Conservation (phyloP, 202 grass and related monocot genomes). For the Brachypodium distachyon region DNA sequence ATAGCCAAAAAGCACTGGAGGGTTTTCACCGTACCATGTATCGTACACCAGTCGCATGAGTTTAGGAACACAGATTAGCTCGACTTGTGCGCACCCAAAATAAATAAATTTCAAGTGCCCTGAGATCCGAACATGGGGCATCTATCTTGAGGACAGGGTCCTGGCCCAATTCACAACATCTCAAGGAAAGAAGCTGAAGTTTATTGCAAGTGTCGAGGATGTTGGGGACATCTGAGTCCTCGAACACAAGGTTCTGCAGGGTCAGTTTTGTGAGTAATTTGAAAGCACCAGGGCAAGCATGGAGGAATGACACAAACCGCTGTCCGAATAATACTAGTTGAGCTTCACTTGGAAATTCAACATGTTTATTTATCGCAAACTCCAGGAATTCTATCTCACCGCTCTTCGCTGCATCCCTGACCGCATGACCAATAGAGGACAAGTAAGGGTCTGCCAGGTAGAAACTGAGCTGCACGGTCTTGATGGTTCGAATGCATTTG, state of each 20-base stretch:
- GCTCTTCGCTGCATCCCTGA: no score
- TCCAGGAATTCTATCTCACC: no score
- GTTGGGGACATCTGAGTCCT: not conserved
- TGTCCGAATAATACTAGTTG: no score
- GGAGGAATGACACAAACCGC: no score
- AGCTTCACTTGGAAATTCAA: no score
- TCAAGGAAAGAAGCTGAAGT: not conserved
- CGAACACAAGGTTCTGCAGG: not conserved
- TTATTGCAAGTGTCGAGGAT: not conserved
- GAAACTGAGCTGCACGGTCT: no score
- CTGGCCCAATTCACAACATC: not conserved
- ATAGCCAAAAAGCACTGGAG: not conserved
- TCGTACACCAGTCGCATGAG: not conserved
- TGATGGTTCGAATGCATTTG: no score
- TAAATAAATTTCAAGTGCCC: not conserved
- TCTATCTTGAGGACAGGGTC: not conserved
- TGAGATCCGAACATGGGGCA: not conserved
- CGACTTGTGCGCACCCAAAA: not conserved
- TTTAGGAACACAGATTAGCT: not conserved
- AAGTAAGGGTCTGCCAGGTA: no score
- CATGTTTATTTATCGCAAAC: no score
- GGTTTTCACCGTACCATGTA: not conserved
- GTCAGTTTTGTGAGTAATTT: not conserved
- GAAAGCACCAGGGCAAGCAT: no score
- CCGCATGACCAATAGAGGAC: no score